These are phyloP conservation scores for Nothophoma quercina DNA, from an alignment of 2,329 filamentous ascomycete genomes.

Conservation along the genomic window DNA sequence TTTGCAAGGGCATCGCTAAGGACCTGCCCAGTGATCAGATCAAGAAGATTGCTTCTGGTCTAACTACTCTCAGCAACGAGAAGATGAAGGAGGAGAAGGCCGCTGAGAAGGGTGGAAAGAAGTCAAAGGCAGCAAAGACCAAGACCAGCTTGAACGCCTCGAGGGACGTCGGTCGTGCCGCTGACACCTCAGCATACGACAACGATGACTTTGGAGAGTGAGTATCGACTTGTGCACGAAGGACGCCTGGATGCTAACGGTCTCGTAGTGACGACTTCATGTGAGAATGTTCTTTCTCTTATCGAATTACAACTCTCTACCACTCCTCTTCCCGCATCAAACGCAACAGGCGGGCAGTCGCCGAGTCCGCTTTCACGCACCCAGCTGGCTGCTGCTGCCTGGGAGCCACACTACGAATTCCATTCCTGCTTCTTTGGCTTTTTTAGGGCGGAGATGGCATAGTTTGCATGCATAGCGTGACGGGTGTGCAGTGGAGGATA, in stretches of 20 bases:
- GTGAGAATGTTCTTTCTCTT: conserved; percentile 29
- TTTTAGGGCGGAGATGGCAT: conserved; percentile 11
- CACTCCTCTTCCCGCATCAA: conserved; percentile 17
- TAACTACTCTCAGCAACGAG: conserved; percentile 94
- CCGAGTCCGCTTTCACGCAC: conserved; percentile 2
- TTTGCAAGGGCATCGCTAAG: conserved; percentile 84
- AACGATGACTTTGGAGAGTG: conserved; percentile 87
- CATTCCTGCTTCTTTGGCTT: conserved; percentile 14
- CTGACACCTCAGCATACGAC: conserved; percentile 81
- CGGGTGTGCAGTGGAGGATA: neutral
- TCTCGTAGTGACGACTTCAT: conserved; percentile 48
- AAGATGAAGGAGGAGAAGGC: conserved; percentile 99
- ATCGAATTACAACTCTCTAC: conserved; percentile 6
- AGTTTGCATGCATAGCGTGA: conserved; percentile 23
- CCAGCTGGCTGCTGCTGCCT: neutral
- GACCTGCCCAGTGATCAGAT: conserved; percentile 92
- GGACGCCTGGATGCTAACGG: conserved; percentile 26
- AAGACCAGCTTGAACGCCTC: conserved; percentile 81
- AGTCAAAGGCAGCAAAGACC: conserved; percentile 94
- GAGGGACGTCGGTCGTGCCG: conserved; percentile 61
- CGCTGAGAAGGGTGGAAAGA: conserved; percentile 93
- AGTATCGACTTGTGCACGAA: conserved; percentile 53
- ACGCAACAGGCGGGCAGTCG: conserved; percentile 17
- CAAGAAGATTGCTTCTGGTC: conserved; percentile 88
- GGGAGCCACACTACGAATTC: conserved; percentile 4